Evolutionary conservation across 345 rosid species (phyloP), one percentile per base, ranked within the genome.

Genomic region (Microcos paniculata): DNA sequence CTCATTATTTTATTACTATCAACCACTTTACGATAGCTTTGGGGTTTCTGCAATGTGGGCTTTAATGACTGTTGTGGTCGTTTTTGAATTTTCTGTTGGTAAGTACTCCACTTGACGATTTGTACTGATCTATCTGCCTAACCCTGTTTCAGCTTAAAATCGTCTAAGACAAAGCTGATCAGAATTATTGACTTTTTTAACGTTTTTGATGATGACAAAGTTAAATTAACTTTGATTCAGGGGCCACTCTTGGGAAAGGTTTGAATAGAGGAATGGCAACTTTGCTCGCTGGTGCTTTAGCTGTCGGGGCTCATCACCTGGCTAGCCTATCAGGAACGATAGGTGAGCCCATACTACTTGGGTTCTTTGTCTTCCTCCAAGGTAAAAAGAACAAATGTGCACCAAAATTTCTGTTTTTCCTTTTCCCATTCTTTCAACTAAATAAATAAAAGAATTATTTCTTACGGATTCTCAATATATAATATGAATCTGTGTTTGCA

Each of bases 31-130:
- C 62, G 81, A 88, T 49, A 87, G 61, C 77, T 89, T 92, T 30
- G 96, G 93, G 4, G 88, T 81, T 74, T 77, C 88, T 59, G 94
- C 97, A 67, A 87, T 88, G 83, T 91, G 97, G 97, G 97, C 96
- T 55, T 86, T 94, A 0, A 87, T 94, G 78, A 94, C 98, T 24
- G 97, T 92, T 26, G 91, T 94, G 4, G 90, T 92, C 58, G 92
- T 92, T 70, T 92, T 89, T 42, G 97, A 94, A 76, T 92, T 86
- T 77, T 87, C 89, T 18, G 97, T 90, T 0, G 97, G 98, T 88
- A 76, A 72, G 90, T 71, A n/a, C n/a, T n/a, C n/a, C n/a, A n/a
- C n/a, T n/a, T n/a, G n/a, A n/a, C n/a, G n/a, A n/a, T n/a, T n/a
- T n/a, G n/a, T n/a, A n/a, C n/a, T n/a, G n/a, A n/a, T n/a, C n/a